Percentiles rank a stretch among this genome's conserved stretches.
These are phyloP conservation scores for Trametes meyenii DNA, from an alignment of 768 basidiomycete species.

Conservation along the genomic window DNA sequence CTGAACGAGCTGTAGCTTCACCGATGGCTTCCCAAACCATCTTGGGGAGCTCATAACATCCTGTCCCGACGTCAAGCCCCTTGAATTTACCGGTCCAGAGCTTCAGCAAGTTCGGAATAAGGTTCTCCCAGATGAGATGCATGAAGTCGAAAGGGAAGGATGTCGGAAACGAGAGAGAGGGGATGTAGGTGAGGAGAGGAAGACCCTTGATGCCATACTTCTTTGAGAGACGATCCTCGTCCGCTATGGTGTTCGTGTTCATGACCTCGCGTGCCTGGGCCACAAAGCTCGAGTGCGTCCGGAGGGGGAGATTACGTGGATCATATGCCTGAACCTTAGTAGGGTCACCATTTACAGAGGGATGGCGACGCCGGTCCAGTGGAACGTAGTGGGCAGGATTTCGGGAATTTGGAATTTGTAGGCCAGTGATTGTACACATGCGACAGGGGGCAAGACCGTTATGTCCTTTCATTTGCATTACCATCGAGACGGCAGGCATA, in stretches of 20 bases:
- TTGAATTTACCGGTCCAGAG: constrained; percentile 48
- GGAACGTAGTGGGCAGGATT: constrained; percentile 20
- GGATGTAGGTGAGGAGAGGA: constrained; percentile 36
- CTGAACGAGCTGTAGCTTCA: constrained; percentile 28
- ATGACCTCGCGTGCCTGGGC: constrained; percentile 33
- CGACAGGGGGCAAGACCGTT: constrained; percentile 31
- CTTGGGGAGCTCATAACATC: neutral
- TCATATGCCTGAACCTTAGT: constrained; percentile 31
- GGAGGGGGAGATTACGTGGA: constrained; percentile 41
- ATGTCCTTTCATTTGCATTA: constrained; percentile 31
- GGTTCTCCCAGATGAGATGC: constrained; percentile 51
- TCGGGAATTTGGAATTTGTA: constrained; percentile 20
- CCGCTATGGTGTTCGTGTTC: constrained; percentile 4
- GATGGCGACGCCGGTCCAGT: neutral
- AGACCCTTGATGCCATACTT: constrained; percentile 29
- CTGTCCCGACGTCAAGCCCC: neutral
- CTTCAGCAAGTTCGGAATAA: constrained; percentile 42
- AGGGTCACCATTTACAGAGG: neutral
- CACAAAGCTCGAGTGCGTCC: constrained; percentile 49
- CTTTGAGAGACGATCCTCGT: constrained; percentile 19
- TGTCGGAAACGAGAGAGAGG: constrained; percentile 39
- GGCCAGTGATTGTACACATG: constrained; percentile 25
- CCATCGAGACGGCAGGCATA: constrained; percentile 28
- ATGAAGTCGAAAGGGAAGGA: constrained; percentile 54
- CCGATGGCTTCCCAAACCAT: constrained; percentile 45